Conservation (phyloP, 2,329 filamentous ascomycete species). For the Lachnellula subtilissima region DNA sequence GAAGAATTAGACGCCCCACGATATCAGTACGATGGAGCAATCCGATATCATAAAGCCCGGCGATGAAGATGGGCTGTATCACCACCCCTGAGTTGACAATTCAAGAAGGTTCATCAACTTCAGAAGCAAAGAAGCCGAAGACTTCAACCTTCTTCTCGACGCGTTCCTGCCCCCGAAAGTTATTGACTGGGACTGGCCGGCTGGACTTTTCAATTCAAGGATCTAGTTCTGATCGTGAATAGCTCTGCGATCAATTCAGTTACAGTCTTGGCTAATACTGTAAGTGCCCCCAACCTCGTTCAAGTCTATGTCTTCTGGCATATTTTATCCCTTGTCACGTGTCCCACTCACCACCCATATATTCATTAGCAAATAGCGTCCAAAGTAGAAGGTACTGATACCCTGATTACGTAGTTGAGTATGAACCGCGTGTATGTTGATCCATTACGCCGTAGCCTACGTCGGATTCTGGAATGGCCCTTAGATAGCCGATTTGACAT, state of each 20-base stretch:
- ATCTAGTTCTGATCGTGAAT: conserved; percentile 4
- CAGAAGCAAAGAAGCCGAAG: conserved; percentile 6
- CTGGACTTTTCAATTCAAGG: conserved; percentile 10
- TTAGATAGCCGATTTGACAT: not conserved
- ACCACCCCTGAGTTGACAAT: not conserved
- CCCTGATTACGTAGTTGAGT: not conserved
- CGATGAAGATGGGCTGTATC: conserved; percentile 1
- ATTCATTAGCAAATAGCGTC: too few relatives aligned
- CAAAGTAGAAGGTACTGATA: too few relatives aligned
- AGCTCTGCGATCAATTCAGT: not conserved
- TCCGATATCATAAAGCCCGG: too few relatives aligned
- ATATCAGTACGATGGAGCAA: too few relatives aligned
- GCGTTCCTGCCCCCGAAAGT: not conserved
- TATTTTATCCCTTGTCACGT: too few relatives aligned
- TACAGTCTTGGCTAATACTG: not conserved
- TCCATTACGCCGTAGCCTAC: conserved; percentile 3
- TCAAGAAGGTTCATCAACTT: conserved; percentile 6
- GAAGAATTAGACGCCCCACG: too few relatives aligned
- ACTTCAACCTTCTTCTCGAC: conserved; percentile 7
- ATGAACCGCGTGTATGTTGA: conserved; percentile 6
- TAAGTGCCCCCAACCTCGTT: too few relatives aligned
- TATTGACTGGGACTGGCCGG: conserved; percentile 5
- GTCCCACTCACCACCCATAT: too few relatives aligned
- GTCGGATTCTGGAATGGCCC: not conserved
- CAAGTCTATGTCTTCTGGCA: too few relatives aligned